These are phyloP conservation scores for Boletus speciosus DNA, from an alignment of 768 basidiomycete species.

Conservation along the genomic window DNA sequence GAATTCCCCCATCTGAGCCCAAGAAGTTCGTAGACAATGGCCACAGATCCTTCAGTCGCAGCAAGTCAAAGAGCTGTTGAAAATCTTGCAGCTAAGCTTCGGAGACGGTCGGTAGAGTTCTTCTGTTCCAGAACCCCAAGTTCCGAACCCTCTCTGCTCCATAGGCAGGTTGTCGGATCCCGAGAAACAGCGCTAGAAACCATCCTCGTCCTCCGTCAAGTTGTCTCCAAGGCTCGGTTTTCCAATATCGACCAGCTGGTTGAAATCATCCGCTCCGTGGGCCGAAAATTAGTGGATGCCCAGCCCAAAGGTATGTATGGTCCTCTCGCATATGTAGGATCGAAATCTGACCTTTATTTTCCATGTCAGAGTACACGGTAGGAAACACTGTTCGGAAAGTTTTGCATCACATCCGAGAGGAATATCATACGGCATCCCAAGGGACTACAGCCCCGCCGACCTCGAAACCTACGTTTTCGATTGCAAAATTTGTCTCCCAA, in stretches of 20 bases:
- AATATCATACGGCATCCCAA: conserved; percentile 78
- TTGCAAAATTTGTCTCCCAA: conserved; percentile 78
- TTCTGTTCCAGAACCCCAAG: conserved; percentile 34
- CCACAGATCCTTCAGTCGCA: conserved; percentile 35
- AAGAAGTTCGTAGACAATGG: conserved; percentile 33
- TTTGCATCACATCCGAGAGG: conserved; percentile 91
- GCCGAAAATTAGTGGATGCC: conserved; percentile 78
- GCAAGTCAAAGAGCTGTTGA: conserved; percentile 62
- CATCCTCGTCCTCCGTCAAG: conserved; percentile 80
- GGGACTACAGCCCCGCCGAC: conserved; percentile 39
- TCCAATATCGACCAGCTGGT: conserved; percentile 84
- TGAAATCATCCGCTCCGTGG: conserved; percentile 72
- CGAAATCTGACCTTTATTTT: conserved; percentile 5
- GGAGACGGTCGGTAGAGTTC: conserved; percentile 57
- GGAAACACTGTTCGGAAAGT: conserved; percentile 94
- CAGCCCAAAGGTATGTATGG: conserved; percentile 82
- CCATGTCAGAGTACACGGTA: conserved; percentile 77
- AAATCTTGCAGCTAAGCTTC: conserved; percentile 62
- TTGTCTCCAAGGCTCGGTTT: conserved; percentile 84
- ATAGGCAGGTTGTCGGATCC: conserved; percentile 89
- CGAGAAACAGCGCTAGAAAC: conserved; percentile 88
- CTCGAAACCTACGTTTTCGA: conserved; percentile 54
- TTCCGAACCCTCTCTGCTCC: conserved; percentile 1
- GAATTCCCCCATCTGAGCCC: neutral
- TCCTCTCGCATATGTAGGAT: conserved; percentile 2